Percentiles rank a stretch among this genome's conserved stretches.
Conservation (phyloP, 306 rosid species). For the Pterocarpus macrocarpus region DNA sequence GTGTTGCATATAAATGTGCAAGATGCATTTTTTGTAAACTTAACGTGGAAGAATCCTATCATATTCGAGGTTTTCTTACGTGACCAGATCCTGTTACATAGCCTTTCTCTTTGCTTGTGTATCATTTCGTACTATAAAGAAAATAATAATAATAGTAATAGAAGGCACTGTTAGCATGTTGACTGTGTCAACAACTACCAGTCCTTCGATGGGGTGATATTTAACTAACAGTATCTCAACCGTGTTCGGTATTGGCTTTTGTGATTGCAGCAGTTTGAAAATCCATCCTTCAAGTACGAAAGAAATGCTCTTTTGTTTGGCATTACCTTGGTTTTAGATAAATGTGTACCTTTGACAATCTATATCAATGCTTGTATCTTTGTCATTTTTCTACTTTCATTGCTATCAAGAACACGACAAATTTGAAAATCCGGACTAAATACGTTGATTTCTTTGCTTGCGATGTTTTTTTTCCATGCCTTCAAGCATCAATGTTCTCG, state of each 20-base stretch:
- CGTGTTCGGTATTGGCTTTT: background rate
- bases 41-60: background rate
- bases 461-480: too few species aligned
- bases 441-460: background rate
- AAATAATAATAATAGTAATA: background rate
- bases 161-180: background rate
- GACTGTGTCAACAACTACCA: background rate
- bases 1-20: background rate
- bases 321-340: too few species aligned
- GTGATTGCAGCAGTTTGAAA: constrained; percentile 20
- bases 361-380: background rate
- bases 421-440: background rate
- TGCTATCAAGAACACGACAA: background rate
- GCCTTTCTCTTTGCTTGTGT: background rate
- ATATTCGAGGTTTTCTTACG: background rate
- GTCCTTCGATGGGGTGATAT: constrained; percentile 17
- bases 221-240: constrained; percentile 18
- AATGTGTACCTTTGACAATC: too few species aligned
- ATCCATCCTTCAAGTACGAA: background rate
- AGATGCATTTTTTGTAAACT: background rate
- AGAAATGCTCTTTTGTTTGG: background rate
- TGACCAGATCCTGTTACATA: background rate
- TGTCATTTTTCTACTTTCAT: background rate
- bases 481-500: constrained; percentile 8
- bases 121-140: background rate